Evolutionary conservation across 2,329 filamentous ascomycete genomes (phyloP), one percentile per base, ranked within the genome.

Genomic region (Trichoderma sp.): DNA sequence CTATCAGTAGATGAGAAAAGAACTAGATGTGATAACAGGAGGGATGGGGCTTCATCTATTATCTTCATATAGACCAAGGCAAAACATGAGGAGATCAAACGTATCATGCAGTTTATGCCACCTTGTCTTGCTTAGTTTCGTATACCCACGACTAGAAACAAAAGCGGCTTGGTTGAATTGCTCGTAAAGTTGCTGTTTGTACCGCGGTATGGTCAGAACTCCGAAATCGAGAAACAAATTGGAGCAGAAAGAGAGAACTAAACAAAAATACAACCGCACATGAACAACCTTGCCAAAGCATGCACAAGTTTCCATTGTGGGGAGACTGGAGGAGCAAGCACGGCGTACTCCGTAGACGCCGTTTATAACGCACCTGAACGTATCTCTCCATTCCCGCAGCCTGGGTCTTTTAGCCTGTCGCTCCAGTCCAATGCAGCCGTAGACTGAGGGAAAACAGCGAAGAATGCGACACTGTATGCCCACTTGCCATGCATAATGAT

Each of bases 281-380:
- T 24, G 5, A 39, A 21, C 34, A 37, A 52, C 16, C 2, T 26
- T n/a, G 39, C 26, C 37, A 60, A 49, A 32, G 28, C 49, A 28
- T 30, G 26, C 4, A 32, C 5, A 54, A 34, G 24, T 16, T n/a
- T 28, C 18, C 49, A 28, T 64, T 64, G 60, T 64, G 60, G 60
- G 49, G 60, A 28, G 43, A 39, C 32, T 13, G 51, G 60, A 49
- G 46, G 46, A n/a, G 49, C 32, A 54, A 51, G 18, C 46, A 37
- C 46, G 32, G 24, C 37, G 46, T 39, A 56, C 63, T 59, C 64
- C 64, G 64, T 58, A 49, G 21, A 34, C 64, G 64, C 55, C 64
- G 64, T 66, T 58, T 66, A 34, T 46, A 46, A 66, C 64, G 64
- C 64, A 59, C 37, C 32, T 34, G 54, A 37, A 54, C 64, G 64